A percentile compares a stretch with the other conserved stretches of the same genome.
Evolutionary conservation across 2,329 filamentous ascomycete species (phyloP).

Genomic region (Claviceps maximensis): DNA sequence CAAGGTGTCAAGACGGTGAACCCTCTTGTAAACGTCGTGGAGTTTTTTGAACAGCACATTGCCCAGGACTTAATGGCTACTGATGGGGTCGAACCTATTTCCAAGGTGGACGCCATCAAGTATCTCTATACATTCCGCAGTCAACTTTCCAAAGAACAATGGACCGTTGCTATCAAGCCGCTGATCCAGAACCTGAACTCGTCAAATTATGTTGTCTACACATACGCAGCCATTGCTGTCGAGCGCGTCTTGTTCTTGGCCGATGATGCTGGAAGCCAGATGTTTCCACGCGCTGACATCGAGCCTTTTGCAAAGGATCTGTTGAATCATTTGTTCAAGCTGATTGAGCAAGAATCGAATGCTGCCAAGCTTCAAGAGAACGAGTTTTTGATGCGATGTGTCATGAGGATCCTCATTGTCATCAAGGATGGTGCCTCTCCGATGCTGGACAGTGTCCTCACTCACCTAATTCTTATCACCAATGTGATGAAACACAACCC

Average conservation of each 20-base stretch:
- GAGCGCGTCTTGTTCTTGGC: slow-evolving; percentile 80
- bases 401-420: slow-evolving; percentile 94
- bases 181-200: slow-evolving; percentile 85
- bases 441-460: slow-evolving; percentile 65
- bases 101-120: slow-evolving; percentile 97
- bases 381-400: slow-evolving; percentile 95
- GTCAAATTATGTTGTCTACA: slow-evolving; percentile 91
- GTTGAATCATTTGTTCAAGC: slow-evolving; percentile 75
- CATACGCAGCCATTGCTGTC: slow-evolving; percentile 92
- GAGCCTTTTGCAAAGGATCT: slow-evolving; percentile 74
- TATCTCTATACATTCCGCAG: slow-evolving; percentile 95
- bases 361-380: slow-evolving; percentile 96
- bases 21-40: slow-evolving; percentile 71
- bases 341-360: slow-evolving; percentile 73
- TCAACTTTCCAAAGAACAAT: slow-evolving; percentile 82
- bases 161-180: slow-evolving; percentile 78
- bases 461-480: slow-evolving; percentile 78
- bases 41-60: slow-evolving; percentile 90
- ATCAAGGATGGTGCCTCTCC: slow-evolving; percentile 69
- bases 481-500: slow-evolving; percentile 88
- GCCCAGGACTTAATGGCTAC: slow-evolving; percentile 73
- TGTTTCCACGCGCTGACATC: slow-evolving; percentile 71
- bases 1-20: slow-evolving; percentile 90
- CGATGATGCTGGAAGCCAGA: slow-evolving; percentile 58
- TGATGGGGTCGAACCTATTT: slow-evolving; percentile 60